A percentile compares a stretch with the other conserved stretches of the same genome.
Evolutionary conservation across 352 stramenopile genomes (phyloP).

Genomic region (Globisporangium spinosum): DNA sequence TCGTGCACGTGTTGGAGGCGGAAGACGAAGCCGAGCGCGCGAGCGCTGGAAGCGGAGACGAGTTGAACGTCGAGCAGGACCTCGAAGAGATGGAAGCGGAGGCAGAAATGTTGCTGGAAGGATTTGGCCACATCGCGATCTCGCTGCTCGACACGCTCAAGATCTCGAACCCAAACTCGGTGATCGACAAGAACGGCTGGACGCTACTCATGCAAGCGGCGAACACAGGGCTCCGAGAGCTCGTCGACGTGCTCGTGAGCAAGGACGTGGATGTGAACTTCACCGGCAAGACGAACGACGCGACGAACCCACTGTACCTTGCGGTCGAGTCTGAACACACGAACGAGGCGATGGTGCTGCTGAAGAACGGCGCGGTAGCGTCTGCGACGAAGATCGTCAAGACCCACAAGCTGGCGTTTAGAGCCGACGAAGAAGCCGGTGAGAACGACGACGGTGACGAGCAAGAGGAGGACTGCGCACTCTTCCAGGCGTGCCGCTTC

Average conservation of each 20-base stretch:
- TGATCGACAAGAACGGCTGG: constrained; percentile 76
- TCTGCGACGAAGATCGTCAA: constrained; percentile 70
- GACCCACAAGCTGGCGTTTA: constrained; percentile 32
- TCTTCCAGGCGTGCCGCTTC: constrained; percentile 75
- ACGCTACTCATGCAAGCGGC: constrained; percentile 84
- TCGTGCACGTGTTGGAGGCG: constrained; percentile 62
- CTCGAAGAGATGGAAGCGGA: constrained; percentile 72
- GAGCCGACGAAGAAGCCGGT: constrained; percentile 12
- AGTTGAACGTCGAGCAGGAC: constrained; percentile 48
- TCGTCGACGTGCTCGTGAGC: constrained; percentile 52
- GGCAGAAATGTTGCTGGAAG: constrained; percentile 57
- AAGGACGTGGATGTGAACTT: constrained; percentile 62
- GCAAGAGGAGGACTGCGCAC: constrained; percentile 64
- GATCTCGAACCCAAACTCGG: constrained; percentile 34
- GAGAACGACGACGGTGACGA: constrained; percentile 30
- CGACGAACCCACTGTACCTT: constrained; percentile 63
- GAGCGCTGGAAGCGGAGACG: constrained; percentile 18
- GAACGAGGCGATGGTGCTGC: constrained; percentile 58
- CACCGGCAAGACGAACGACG: constrained; percentile 39
- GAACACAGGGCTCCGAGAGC: constrained; percentile 61
- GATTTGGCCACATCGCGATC: constrained; percentile 53
- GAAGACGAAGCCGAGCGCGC: constrained; percentile 37
- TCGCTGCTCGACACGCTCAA: constrained; percentile 45
- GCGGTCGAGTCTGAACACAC: constrained; percentile 74
- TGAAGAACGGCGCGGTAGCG: constrained; percentile 60